Conservation (phyloP, 495 filamentous ascomycete species). For the Delitschia confertaspora region DNA sequence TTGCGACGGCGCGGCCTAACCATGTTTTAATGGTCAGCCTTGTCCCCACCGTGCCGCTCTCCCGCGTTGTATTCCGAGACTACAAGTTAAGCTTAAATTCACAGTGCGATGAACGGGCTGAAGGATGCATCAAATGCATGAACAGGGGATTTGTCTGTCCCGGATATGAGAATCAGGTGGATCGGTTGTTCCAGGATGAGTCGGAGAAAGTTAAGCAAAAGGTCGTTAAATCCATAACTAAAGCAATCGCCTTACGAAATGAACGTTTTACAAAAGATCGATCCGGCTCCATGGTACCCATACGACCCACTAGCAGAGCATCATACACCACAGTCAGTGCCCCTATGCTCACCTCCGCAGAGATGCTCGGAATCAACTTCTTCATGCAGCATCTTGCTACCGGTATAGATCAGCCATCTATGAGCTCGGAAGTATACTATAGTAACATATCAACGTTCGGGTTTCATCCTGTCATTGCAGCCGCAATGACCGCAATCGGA, state of each 20-base stretch:
- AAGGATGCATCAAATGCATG: conserved; percentile 16
- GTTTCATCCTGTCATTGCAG: conserved; percentile 20
- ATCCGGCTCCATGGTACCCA: no score
- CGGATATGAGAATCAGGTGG: conserved; percentile 14
- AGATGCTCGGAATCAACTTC: conserved; percentile 15
- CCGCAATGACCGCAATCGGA: conserved; percentile 40
- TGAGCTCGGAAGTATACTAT: conserved; percentile 1
- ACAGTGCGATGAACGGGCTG: conserved; percentile 19
- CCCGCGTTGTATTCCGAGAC: no score
- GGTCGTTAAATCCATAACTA: conserved; percentile 12
- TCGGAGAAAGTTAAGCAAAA: conserved; percentile 9
- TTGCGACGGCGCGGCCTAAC: not conserved
- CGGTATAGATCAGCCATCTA: conserved; percentile 12
- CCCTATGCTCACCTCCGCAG: conserved; percentile 6
- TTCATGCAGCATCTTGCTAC: conserved; percentile 17
- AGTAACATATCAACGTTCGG: conserved; percentile 10
- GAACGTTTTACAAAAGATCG: not conserved
- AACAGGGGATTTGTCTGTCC: conserved; percentile 14
- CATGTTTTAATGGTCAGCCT: not conserved
- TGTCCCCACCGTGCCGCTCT: not conserved
- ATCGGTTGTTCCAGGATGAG: conserved; percentile 21
- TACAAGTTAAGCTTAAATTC: no score
- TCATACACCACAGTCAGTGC: not conserved
- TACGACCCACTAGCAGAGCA: not conserved
- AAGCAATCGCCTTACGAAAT: conserved; percentile 13